phyloP scores from a whole-genome alignment of 495 filamentous ascomycete species.

The Xylaria curta region DNA sequence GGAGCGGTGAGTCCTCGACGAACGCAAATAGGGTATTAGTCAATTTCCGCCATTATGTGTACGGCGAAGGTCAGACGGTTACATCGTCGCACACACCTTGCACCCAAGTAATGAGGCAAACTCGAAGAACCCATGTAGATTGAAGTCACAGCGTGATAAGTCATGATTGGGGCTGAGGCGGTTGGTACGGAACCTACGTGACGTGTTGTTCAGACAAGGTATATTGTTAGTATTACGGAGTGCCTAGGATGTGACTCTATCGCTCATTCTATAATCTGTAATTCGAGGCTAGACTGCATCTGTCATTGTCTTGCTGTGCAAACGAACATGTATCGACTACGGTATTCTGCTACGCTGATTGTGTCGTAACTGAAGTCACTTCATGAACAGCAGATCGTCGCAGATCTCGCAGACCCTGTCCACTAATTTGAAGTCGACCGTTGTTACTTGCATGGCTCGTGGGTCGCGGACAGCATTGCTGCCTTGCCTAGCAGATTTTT shows the following conservation, averaged over 20 bases:
- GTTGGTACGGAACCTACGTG: background rate
- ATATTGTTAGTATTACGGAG: background rate
- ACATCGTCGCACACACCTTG: slow-evolving; percentile 2
- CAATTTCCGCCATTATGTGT: background rate
- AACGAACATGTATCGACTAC: background rate
- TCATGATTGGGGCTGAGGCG: background rate
- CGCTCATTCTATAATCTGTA: background rate
- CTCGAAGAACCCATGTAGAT: slow-evolving; percentile 5
- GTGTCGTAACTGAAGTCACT: background rate
- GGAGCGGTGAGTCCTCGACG: background rate
- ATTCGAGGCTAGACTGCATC: no score
- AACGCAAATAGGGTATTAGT: background rate
- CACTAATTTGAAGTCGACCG: background rate
- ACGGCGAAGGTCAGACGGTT: background rate
- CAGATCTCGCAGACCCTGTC: background rate
- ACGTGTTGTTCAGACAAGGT: background rate
- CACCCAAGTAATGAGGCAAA: background rate
- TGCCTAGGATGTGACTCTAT: background rate
- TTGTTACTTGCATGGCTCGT: background rate
- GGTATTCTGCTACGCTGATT: background rate
- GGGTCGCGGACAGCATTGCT: background rate
- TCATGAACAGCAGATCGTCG: background rate
- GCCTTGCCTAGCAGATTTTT: background rate
- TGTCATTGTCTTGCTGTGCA: background rate
- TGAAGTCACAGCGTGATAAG: background rate